Base-by-base conservation (phyloP, 1,284 basidiomycete genomes). In the Volvariella surrecta region DNA sequence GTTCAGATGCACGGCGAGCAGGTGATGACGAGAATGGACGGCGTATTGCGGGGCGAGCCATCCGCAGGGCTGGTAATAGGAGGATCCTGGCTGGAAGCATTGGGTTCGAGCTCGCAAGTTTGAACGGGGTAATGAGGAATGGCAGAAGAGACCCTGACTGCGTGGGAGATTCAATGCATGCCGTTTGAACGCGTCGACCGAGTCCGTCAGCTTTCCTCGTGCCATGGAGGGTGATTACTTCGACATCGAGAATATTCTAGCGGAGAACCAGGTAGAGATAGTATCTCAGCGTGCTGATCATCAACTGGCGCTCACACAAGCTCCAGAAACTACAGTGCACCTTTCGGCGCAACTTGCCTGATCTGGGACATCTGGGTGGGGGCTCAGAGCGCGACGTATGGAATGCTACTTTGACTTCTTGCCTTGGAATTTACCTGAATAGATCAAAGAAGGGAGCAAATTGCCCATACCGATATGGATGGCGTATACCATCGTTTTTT, bases 391-490 rank as follows among this genome's bases (percentile, higher is more conserved):
- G 76, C 54, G 81, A 94, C 60, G 89, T 87, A 64, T n/a, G n/a
- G n/a, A n/a, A n/a, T 52, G 77, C 50, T 45, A 17, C 8, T 18
- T n/a, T 39, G 43, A 15, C n/a, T 43, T 32, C 49, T 32, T 28
- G n/a, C 16, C 34, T 40, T 40, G 30, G n/a, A 43, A 45, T 45
- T 44, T 20, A 47, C 42, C 45, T 21, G 38, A 43, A 39, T 44
- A 89, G 89, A 88, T 93, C 46, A 78, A 80, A 50, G 70, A 77
- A 13, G 61, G 73, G 24, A 77, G 76, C 54, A 92, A 90, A 57
- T 66, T 84, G 1, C 81, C 86, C 53, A 66, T 94, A 13, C 90
- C 90, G 1, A 75, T 91, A 50, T 94, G 91, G 91, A 73, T 95
- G 41, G 85, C 83, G 0, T 84, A 87, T 52, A 85, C 84, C 41